These are phyloP conservation scores for Ceratonia siliqua DNA, from an alignment of 306 rosid species.

Conservation along the genomic window DNA sequence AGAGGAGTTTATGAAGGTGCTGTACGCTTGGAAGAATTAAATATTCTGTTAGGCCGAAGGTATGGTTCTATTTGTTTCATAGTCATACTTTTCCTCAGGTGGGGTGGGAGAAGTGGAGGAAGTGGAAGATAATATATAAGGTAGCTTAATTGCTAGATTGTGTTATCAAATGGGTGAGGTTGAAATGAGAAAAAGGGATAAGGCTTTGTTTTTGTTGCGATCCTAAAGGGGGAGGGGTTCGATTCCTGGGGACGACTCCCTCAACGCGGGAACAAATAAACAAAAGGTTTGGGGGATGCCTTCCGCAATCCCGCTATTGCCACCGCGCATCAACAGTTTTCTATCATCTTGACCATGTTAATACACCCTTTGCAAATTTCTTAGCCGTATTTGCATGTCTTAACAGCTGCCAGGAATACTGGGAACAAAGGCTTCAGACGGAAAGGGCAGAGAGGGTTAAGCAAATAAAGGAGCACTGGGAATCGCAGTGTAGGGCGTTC, in stretches of 20 bases:
- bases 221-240: too few relatives aligned
- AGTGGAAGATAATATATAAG: background rate
- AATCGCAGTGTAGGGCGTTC: constrained; percentile 56
- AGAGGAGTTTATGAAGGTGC: constrained; percentile 58
- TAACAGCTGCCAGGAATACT: constrained; percentile 70
- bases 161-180: background rate
- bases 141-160: background rate
- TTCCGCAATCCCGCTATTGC: too few relatives aligned
- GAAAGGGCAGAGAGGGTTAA: constrained; percentile 79
- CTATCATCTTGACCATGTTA: background rate
- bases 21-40: constrained; percentile 78
- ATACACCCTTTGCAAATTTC: background rate
- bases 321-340: too few relatives aligned
- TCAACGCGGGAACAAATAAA: too few relatives aligned
- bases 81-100: background rate
- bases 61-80: constrained; percentile 26
- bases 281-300: too few relatives aligned
- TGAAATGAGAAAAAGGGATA: too few relatives aligned
- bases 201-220: too few relatives aligned
- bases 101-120: background rate
- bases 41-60: constrained; percentile 63
- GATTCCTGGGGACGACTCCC: too few relatives aligned
- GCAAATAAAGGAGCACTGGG: constrained; percentile 87
- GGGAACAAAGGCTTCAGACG: constrained; percentile 66
- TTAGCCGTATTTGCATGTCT: background rate